These are phyloP conservation scores for Calonectria ilicicola DNA, from an alignment of 2,329 filamentous ascomycete genomes.

Conservation along the genomic window DNA sequence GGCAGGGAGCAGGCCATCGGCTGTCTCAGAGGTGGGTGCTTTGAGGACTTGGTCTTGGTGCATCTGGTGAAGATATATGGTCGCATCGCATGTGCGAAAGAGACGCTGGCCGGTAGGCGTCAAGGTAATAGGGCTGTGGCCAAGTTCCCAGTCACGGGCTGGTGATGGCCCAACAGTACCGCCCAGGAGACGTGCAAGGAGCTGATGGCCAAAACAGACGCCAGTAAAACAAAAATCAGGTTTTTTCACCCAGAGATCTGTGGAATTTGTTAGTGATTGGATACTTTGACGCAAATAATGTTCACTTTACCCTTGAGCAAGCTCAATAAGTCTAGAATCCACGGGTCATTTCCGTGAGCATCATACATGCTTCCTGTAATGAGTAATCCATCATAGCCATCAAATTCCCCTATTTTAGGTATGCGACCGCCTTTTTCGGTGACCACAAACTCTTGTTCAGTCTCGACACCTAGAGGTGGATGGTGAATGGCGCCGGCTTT, in stretches of 20 bases:
- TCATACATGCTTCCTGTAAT: constrained; percentile 78
- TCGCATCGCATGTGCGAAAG: constrained; percentile 67
- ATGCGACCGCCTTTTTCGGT: constrained; percentile 60
- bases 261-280: neutral
- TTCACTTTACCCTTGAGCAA: constrained; percentile 56
- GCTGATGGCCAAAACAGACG: constrained; percentile 86
- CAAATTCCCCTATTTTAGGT: constrained; percentile 61
- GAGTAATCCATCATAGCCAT: constrained; percentile 78
- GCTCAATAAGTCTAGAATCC: constrained; percentile 79
- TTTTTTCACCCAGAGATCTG: constrained; percentile 62
- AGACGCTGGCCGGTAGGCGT: constrained; percentile 74
- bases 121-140: constrained; percentile 74
- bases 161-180: constrained; percentile 74
- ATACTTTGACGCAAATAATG: neutral
- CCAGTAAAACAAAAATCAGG: constrained; percentile 73
- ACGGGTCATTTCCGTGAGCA: constrained; percentile 76
- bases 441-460: constrained; percentile 66
- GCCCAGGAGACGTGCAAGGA: constrained; percentile 78
- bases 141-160: constrained; percentile 77
- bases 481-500: constrained; percentile 63
- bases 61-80: constrained; percentile 79
- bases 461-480: constrained; percentile 66
- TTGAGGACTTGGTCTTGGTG: constrained; percentile 78
- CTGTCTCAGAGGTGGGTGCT: constrained; percentile 66
- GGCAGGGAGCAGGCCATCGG: constrained; percentile 49